Base-by-base conservation (phyloP, 805 yeast species). In the Spathaspora sp. region DNA sequence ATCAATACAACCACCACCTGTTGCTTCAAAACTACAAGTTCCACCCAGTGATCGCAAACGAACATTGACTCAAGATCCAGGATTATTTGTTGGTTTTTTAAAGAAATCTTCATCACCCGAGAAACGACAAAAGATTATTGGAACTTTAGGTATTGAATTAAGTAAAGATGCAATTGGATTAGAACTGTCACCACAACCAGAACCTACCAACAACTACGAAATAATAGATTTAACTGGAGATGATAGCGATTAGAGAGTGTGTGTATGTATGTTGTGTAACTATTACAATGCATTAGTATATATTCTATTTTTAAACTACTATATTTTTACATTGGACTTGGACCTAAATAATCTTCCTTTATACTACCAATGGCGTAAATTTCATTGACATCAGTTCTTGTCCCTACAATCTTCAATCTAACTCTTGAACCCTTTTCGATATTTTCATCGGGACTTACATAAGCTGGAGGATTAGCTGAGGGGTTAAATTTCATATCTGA, bases 281-380 rank as follows among this genome's bases (percentile, higher is more conserved):
- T 35, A 35, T 14, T 35, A 35, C 18, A 35, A 35, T 42, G 44
- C 44, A 42, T 42, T 19, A 20, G 29, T 16, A 14, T 23, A 14
- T 42, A 14, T 42, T 12, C 18, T 20, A 20, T 14, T 9, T 42
- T 18, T 14, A 18, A 14, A 5, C 17, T 40, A 4, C 23, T 42
- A 19, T 3, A 16, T 7, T 20, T 7, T 45, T 57, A 71, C 69
- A 72, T 62, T 35, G 79, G 79, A 63, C 76, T 70, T 51, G 96
- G 96, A 50, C 99, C 99, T 70, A 94, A 78, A 68, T 90, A 94
- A 75, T 94, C 99, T 73, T 94, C 99, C 70, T 93, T 94, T 64
- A 94, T 93, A 70, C 96, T 88, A 47, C 99, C 99, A 66, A 94
- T 94, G 46, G 98, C 99, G 67, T 90, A 89, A 67, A 94, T 93